Evolutionary conservation across 2,329 filamentous ascomycete genomes (phyloP).

Genomic region (Drechslerella dactyloides): DNA sequence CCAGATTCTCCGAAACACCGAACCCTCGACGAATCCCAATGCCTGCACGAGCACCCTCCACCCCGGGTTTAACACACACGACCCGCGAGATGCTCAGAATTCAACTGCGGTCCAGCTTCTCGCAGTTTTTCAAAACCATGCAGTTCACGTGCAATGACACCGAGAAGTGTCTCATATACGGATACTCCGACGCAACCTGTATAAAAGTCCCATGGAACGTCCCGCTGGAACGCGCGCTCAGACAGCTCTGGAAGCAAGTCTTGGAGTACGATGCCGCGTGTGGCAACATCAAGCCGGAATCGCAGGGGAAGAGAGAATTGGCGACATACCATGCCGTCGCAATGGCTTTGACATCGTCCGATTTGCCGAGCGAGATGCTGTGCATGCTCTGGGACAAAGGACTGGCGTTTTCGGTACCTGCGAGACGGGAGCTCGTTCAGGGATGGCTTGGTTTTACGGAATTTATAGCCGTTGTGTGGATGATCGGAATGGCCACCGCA

Average conservation of each 20-base stretch:
- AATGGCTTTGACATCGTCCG: slow-evolving; percentile 40
- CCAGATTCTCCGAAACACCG: slow-evolving; percentile 35
- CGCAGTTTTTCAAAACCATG: slow-evolving; percentile 44
- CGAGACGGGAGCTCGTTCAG: slow-evolving; percentile 34
- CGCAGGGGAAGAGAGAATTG: slow-evolving; percentile 33
- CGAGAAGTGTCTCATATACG: slow-evolving; percentile 45
- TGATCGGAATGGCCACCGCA: slow-evolving; percentile 41
- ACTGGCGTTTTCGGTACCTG: slow-evolving; percentile 35
- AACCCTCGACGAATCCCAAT: slow-evolving; percentile 38
- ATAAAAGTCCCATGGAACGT: slow-evolving; percentile 49
- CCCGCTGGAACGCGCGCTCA: slow-evolving; percentile 37
- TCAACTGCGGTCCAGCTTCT: slow-evolving; percentile 30
- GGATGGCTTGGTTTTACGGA: slow-evolving; percentile 47
- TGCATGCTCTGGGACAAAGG: slow-evolving; percentile 39
- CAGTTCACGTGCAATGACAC: slow-evolving; percentile 43
- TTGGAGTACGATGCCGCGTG: slow-evolving; percentile 40
- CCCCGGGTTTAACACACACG: slow-evolving; percentile 36
- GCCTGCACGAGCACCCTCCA: slow-evolving; percentile 29
- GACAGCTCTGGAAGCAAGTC: slow-evolving; percentile 45
- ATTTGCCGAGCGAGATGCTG: slow-evolving; percentile 32
- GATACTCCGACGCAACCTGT: slow-evolving; percentile 27
- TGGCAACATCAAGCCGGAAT: slow-evolving; percentile 33
- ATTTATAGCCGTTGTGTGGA: slow-evolving; percentile 43
- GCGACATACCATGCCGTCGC: slow-evolving; percentile 44
- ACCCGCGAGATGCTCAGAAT: slow-evolving; percentile 30